A percentile compares a stretch with the other conserved stretches of the same genome.
Evolutionary conservation across 2,329 filamentous ascomycete genomes (phyloP).

Genomic region (Colletotrichum lupini): DNA sequence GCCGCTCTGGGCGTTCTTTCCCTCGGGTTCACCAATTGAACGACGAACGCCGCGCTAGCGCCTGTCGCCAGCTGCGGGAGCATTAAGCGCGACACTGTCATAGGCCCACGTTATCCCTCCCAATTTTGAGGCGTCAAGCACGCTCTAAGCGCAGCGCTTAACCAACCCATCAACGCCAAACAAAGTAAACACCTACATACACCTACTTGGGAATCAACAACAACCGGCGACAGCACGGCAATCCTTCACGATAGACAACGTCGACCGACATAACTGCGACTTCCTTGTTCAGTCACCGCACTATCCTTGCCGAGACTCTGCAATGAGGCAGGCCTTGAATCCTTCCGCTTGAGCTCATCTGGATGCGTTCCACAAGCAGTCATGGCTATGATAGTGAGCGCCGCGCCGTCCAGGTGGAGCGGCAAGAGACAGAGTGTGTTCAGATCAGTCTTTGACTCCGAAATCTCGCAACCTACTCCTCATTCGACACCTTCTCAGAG

Average conservation of each 20-base stretch:
- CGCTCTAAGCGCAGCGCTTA: conserved; percentile 36
- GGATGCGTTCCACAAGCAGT: conserved; percentile 1
- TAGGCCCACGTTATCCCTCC: conserved; percentile 18
- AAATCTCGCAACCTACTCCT: conserved; percentile 61
- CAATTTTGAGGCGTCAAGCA: conserved; percentile 15
- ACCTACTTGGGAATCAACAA: background rate
- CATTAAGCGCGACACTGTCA: conserved; percentile 32
- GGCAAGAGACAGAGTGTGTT: conserved; percentile 58
- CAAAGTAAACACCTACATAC: conserved; percentile 33
- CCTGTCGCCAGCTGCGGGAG: conserved; percentile 8
- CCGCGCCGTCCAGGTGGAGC: conserved; percentile 28
- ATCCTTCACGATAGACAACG: background rate
- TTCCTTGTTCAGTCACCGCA: background rate
- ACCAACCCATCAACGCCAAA: conserved; percentile 10
- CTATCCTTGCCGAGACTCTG: conserved; percentile 2
- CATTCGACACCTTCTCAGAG: conserved; percentile 50
- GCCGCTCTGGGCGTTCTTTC: background rate
- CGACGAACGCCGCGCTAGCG: conserved; percentile 7
- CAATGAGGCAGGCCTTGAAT: conserved; percentile 26
- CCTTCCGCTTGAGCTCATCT: conserved; percentile 24
- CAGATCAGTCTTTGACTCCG: conserved; percentile 66
- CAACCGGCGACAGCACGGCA: background rate
- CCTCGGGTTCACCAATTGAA: background rate
- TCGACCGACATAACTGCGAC: background rate
- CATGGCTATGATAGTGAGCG: conserved; percentile 26